phyloP scores from a whole-genome alignment of 805 yeast genomes.

The Nematodospora valgi region DNA sequence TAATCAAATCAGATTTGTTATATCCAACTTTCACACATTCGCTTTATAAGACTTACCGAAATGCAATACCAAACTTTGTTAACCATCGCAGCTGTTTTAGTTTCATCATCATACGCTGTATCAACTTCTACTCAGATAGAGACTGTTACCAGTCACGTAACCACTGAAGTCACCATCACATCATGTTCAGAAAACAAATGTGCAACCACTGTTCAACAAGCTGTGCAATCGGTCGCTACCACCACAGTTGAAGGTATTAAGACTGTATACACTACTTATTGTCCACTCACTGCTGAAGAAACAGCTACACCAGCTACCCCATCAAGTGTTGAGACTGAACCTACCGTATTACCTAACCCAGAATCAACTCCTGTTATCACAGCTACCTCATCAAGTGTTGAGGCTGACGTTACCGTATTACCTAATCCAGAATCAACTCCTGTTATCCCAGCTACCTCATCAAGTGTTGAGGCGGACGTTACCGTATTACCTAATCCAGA shows the following conservation, averaged over 20 bases:
- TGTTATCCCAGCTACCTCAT: constrained; percentile 9
- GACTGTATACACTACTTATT: constrained; percentile 36
- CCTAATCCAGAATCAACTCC: no score
- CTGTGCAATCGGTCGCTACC: constrained; percentile 23
- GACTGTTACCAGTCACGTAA: constrained; percentile 23
- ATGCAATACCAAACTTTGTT: constrained; percentile 22
- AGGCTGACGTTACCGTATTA: no score
- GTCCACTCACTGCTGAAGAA: constrained; percentile 27
- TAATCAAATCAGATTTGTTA: no score
- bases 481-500: no score
- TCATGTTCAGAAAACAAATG: constrained; percentile 33
- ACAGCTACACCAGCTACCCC: constrained; percentile 9
- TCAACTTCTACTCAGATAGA: constrained; percentile 15
- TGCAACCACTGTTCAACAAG: constrained; percentile 15
- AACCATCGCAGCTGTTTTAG: constrained; percentile 20
- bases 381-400: constrained; percentile 7
- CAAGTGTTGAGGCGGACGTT: constrained; percentile 9
- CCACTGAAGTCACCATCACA: constrained; percentile 37
- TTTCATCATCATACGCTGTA: constrained; percentile 21
- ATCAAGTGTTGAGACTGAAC: constrained; percentile 12
- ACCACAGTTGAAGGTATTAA: constrained; percentile 30
- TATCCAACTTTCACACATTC: constrained; percentile 11
- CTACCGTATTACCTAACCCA: no score
- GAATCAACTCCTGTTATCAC: constrained; percentile 11
- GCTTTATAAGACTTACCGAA: constrained; percentile 9